Conservation (phyloP, 2,329 filamentous ascomycete genomes). For the Venturia pyrina region DNA sequence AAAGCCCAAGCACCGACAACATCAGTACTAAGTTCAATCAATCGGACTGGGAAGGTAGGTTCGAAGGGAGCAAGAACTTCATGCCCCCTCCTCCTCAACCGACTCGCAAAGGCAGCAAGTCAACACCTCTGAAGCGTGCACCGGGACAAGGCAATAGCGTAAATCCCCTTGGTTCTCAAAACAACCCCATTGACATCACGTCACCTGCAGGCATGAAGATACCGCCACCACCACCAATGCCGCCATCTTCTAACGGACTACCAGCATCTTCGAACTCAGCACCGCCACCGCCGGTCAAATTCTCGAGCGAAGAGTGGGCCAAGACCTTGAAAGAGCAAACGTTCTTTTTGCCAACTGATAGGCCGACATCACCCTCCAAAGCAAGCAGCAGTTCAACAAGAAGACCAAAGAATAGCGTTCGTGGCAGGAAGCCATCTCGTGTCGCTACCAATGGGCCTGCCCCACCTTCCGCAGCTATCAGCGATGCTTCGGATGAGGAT, state of each 20-base stretch:
- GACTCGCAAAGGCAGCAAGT: background rate
- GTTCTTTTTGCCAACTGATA: constrained; percentile 4
- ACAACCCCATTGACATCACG: constrained; percentile 8
- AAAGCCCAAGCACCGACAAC: constrained; percentile 7
- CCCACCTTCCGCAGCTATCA: background rate
- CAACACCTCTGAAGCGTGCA: background rate
- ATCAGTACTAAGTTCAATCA: constrained; percentile 7
- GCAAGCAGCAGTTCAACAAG: background rate
- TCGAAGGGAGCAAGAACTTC: constrained; percentile 10
- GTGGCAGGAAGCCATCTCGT: constrained; percentile 3
- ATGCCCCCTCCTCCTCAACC: constrained; percentile 7
- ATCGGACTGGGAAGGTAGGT: constrained; percentile 8
- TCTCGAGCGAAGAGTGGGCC: constrained; percentile 11
- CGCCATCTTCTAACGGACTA: background rate
- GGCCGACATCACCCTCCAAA: constrained; percentile 9
- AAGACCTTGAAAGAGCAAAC: constrained; percentile 8
- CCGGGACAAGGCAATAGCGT: background rate
- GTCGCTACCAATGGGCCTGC: background rate
- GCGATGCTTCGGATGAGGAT: constrained; percentile 6
- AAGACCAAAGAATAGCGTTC: background rate
- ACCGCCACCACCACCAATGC: constrained; percentile 7
- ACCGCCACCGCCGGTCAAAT: constrained; percentile 2
- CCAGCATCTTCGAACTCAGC: background rate
- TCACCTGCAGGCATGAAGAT: constrained; percentile 2
- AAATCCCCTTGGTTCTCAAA: background rate